Conservation (phyloP, 1,284 basidiomycete genomes). For the Rhodotorula sp. region DNA sequence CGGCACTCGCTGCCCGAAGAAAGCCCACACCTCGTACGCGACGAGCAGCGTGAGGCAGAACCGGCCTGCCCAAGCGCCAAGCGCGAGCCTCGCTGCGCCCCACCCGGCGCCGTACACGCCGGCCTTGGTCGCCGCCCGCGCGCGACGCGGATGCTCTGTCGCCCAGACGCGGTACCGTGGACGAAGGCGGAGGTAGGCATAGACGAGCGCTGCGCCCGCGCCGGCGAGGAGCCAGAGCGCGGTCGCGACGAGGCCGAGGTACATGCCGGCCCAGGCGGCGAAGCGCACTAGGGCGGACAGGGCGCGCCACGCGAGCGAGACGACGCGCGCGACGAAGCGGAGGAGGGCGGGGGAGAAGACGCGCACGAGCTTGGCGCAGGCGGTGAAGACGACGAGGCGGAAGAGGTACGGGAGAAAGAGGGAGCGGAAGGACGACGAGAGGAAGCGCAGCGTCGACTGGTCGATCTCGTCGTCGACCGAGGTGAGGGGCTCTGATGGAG, state of each 20-base stretch:
- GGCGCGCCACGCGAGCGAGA: not conserved
- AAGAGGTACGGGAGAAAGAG: conserved; percentile 21
- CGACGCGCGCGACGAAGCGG: not conserved
- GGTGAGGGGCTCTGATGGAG: not conserved
- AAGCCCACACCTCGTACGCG: not conserved
- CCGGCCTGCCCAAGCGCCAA: not conserved
- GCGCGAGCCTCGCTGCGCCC: not conserved
- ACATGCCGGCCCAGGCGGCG: conserved; percentile 1
- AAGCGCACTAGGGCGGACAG: conserved; percentile 1
- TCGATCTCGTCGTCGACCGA: conserved; percentile 22
- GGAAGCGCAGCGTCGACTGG: conserved; percentile 20
- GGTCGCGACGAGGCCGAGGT: conserved; percentile 9
- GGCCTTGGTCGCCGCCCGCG: not conserved
- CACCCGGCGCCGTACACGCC: not conserved
- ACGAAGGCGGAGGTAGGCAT: not conserved
- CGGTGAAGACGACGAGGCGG: conserved; percentile 17
- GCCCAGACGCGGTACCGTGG: conserved; percentile 3
- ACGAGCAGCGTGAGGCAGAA: not conserved
- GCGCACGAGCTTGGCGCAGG: conserved; percentile 16
- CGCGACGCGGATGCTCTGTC: not conserved
- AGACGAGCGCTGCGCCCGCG: not conserved
- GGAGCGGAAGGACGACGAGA: conserved; percentile 9
- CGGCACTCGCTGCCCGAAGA: not conserved
- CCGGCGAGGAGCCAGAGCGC: conserved; percentile 15
- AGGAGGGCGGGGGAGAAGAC: conserved; percentile 9